These are phyloP conservation scores for Fusarium temperatum DNA, from an alignment of 2,329 filamentous ascomycete genomes.

Conservation along the genomic window DNA sequence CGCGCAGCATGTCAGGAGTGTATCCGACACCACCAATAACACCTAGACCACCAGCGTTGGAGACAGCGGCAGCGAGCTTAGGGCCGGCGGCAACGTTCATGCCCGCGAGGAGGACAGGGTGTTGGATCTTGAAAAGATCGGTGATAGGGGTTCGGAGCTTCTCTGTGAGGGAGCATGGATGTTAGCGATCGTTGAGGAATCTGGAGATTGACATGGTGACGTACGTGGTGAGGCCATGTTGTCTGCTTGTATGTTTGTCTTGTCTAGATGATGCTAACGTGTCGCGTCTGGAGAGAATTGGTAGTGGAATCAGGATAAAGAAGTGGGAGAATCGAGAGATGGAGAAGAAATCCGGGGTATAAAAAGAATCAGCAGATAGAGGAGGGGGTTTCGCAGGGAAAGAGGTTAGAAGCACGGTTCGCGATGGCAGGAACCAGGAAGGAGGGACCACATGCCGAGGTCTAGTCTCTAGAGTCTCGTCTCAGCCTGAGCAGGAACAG, in stretches of 20 bases:
- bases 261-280: slow-evolving; percentile 10
- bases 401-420: slow-evolving; percentile 9
- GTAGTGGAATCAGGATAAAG: neutral
- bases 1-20: slow-evolving; percentile 94
- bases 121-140: slow-evolving; percentile 97
- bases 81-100: slow-evolving; percentile 99
- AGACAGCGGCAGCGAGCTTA: slow-evolving; percentile 94
- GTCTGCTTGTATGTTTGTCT: slow-evolving; percentile 29
- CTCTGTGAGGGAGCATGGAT: slow-evolving; percentile 40
- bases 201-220: slow-evolving; percentile 47
- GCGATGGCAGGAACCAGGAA: slow-evolving; percentile 2
- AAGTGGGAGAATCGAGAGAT: neutral
- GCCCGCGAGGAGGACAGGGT: slow-evolving; percentile 93
- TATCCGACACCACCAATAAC: slow-evolving; percentile 97
- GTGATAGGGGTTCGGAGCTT: slow-evolving; percentile 88
- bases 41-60: slow-evolving; percentile 94
- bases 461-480: slow-evolving; percentile 24
- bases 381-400: slow-evolving; percentile 19
- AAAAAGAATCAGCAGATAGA: slow-evolving; percentile 36
- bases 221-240: slow-evolving; percentile 84
- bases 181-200: slow-evolving; percentile 19
- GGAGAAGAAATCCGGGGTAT: slow-evolving; percentile 25
- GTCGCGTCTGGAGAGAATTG: slow-evolving; percentile 16
- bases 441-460: slow-evolving; percentile 38
- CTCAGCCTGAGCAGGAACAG: slow-evolving; percentile 7